phyloP scores from a whole-genome alignment of 768 basidiomycete species.

The Agrocybe chaxingu region DNA sequence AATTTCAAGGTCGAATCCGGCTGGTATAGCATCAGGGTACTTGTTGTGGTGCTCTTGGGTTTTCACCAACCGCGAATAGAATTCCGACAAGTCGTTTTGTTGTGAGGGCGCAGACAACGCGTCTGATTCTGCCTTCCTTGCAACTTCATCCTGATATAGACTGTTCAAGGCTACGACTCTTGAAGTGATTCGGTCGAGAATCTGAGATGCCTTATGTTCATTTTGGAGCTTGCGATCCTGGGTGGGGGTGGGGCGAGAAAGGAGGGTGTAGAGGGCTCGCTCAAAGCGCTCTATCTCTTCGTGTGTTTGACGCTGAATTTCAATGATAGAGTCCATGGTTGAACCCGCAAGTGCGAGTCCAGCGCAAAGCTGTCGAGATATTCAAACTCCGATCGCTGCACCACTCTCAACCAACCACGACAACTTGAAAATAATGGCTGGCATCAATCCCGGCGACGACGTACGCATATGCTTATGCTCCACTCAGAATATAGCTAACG shows the following conservation, averaged over 20 bases:
- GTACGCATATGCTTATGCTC: conserved; percentile 35
- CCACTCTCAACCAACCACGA: conserved; percentile 29
- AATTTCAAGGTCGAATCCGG: conserved; percentile 81
- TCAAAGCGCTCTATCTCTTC: conserved; percentile 95
- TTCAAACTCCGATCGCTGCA: conserved; percentile 60
- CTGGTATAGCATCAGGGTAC: conserved; percentile 87
- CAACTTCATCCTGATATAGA: conserved; percentile 76
- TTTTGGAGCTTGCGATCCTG: conserved; percentile 69
- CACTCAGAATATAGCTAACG: conserved; percentile 7
- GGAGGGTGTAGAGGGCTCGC: conserved; percentile 77
- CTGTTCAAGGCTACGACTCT: conserved; percentile 62
- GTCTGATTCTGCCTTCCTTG: conserved; percentile 65
- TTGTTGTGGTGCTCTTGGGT: conserved; percentile 95
- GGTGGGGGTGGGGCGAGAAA: conserved; percentile 61
- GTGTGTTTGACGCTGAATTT: conserved; percentile 92
- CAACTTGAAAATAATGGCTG: conserved; percentile 57
- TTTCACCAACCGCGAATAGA: conserved; percentile 93
- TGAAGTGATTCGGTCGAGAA: conserved; percentile 80
- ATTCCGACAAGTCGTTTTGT: conserved; percentile 82
- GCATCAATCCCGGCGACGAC: conserved; percentile 85
- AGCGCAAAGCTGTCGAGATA: conserved; percentile 13
- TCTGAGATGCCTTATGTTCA: conserved; percentile 87
- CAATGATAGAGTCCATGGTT: conserved; percentile 88
- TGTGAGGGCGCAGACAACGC: conserved; percentile 54
- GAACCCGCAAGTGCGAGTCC: conserved; percentile 9